These are phyloP conservation scores for Hyphopichia burtonii DNA, from an alignment of 1,139 yeast species.

Conservation along the genomic window DNA sequence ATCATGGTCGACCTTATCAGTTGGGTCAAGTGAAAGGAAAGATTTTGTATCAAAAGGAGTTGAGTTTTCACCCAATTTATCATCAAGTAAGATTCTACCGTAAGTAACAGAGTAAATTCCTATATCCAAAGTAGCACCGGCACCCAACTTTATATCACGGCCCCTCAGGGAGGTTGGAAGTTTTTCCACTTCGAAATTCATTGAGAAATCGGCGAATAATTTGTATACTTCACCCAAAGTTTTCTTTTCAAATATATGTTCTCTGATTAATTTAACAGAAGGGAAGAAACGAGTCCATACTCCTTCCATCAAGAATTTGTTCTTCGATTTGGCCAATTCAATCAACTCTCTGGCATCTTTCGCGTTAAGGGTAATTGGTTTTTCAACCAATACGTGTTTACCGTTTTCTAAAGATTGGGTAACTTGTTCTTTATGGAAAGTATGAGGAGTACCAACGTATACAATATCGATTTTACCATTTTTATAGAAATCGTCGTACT, in stretches of 20 bases:
- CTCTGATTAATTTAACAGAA: slow-evolving; percentile 34
- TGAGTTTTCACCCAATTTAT: slow-evolving; percentile 25
- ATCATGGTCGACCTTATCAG: slow-evolving; percentile 35
- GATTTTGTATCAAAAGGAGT: slow-evolving; percentile 29
- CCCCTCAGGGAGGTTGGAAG: slow-evolving; percentile 30
- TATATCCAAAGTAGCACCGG: slow-evolving; percentile 60
- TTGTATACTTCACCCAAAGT: slow-evolving; percentile 48
- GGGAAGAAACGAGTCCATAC: slow-evolving; percentile 70
- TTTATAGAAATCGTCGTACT: slow-evolving; percentile 35
- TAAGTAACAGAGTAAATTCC: slow-evolving; percentile 60
- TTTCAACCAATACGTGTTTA: slow-evolving; percentile 59
- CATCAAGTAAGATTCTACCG: slow-evolving; percentile 39
- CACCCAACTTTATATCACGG: slow-evolving; percentile 50
- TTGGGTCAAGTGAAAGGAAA: slow-evolving; percentile 28
- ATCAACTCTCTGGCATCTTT: slow-evolving; percentile 45
- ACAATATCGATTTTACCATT: slow-evolving; percentile 50
- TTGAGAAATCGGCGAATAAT: slow-evolving; percentile 39
- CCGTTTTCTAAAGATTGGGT: slow-evolving; percentile 49
- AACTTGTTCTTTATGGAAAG: slow-evolving; percentile 51
- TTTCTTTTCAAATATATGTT: slow-evolving; percentile 42
- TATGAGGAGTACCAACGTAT: slow-evolving; percentile 62
- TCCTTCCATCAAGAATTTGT: slow-evolving; percentile 59
- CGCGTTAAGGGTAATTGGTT: slow-evolving; percentile 56
- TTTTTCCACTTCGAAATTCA: slow-evolving; percentile 26
- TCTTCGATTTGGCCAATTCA: slow-evolving; percentile 43